A percentile compares a stretch with the other conserved stretches of the same genome.
phyloP scores from a whole-genome alignment of 352 stramenopile species.

The Phytophthora macrochlamydospora region DNA sequence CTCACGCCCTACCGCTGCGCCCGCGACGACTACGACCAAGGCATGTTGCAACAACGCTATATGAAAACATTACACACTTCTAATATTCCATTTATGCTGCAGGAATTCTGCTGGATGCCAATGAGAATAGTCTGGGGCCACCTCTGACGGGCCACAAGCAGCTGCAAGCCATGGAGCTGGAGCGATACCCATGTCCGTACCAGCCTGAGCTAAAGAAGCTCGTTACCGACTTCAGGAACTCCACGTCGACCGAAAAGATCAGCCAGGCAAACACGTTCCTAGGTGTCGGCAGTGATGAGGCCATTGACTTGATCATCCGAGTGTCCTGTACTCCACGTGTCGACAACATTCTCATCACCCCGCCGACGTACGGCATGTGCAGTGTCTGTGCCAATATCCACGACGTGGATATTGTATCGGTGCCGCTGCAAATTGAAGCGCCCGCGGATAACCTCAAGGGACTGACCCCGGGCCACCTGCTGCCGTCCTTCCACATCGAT shows the following conservation, averaged over 20 bases:
- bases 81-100: not conserved
- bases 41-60: slow-evolving; percentile 22
- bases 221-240: slow-evolving; percentile 84
- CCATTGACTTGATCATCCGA: slow-evolving; percentile 98
- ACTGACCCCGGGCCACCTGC: slow-evolving; percentile 54
- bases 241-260: slow-evolving; percentile 60
- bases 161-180: slow-evolving; percentile 78
- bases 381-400: slow-evolving; percentile 98
- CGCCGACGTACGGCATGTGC: slow-evolving; percentile 99
- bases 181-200: slow-evolving; percentile 97
- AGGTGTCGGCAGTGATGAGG: slow-evolving; percentile 98
- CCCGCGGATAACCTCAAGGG: slow-evolving; percentile 65
- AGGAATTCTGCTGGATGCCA: slow-evolving; percentile 97
- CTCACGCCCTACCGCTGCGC: slow-evolving; percentile 97
- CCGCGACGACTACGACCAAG: slow-evolving; percentile 95
- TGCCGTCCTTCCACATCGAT: slow-evolving; percentile 86
- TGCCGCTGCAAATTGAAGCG: slow-evolving; percentile 88
- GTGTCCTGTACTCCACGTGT: slow-evolving; percentile 95
- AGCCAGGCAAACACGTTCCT: slow-evolving; percentile 95
- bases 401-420: slow-evolving; percentile 94
- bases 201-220: slow-evolving; percentile 93
- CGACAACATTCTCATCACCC: slow-evolving; percentile 96
- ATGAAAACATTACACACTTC: not conserved
- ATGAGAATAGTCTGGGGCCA: slow-evolving; percentile 97
- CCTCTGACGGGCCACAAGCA: slow-evolving; percentile 78